phyloP scores from a whole-genome alignment of 2,329 filamentous ascomycete genomes.

The Penicillium sp. region DNA sequence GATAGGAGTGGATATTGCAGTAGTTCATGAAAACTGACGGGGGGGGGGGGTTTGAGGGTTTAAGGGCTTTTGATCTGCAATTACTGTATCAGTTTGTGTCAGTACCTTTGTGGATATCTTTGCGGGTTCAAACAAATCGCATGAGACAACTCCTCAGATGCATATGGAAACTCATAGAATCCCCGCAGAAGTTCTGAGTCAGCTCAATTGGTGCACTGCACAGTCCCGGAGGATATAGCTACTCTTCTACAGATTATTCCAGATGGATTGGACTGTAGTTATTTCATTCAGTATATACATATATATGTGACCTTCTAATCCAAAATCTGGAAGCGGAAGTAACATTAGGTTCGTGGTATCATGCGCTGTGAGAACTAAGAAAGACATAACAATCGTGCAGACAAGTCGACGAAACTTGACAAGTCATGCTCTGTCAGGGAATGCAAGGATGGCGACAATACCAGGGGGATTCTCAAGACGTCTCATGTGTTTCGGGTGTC shows the following conservation, averaged over 20 bases:
- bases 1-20: conserved; percentile 5
- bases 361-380: conserved; percentile 23
- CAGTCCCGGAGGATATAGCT: neutral
- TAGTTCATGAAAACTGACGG: neutral
- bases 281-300: conserved; percentile 20
- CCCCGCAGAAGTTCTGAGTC: conserved; percentile 35
- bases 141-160: neutral
- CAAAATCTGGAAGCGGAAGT: conserved; percentile 17
- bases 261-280: neutral
- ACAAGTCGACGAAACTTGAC: neutral
- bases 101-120: neutral
- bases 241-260: neutral
- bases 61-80: neutral
- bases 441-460: neutral
- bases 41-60: neutral
- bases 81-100: neutral
- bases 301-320: conserved; percentile 18
- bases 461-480: neutral
- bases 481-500: neutral
- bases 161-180: conserved; percentile 40
- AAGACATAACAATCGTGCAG: conserved; percentile 4
- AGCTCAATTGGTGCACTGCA: conserved; percentile 13
- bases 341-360: conserved; percentile 33
- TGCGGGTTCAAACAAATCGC: neutral
- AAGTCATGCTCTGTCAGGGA: neutral